These are phyloP conservation scores for Cicer cuneatum DNA, from an alignment of 306 rosid genomes.

Conservation along the genomic window DNA sequence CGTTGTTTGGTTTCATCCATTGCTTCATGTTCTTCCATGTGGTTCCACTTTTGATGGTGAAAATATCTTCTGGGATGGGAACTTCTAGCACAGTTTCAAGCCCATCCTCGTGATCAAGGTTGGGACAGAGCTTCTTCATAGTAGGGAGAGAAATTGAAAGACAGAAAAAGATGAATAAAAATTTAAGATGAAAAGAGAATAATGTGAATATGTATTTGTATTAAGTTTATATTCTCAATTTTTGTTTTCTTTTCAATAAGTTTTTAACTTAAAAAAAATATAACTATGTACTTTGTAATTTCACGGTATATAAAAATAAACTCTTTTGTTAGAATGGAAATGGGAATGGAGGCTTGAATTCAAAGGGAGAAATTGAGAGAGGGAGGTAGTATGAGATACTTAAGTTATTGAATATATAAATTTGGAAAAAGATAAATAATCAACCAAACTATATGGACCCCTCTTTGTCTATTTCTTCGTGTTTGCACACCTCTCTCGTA, in stretches of 20 bases:
- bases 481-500: conserved; percentile 69
- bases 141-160: not conserved
- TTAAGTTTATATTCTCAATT: no score
- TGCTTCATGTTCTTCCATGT: conserved; percentile 80
- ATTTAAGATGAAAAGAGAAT: not conserved
- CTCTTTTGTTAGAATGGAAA: no score
- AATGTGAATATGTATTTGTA: not conserved
- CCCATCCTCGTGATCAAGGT: conserved; percentile 75
- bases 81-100: conserved; percentile 95
- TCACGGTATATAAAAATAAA: no score
- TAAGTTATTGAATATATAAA: conserved; percentile 30
- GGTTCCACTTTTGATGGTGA: conserved; percentile 49
- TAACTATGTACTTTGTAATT: no score
- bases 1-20: conserved; percentile 69
- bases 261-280: no score
- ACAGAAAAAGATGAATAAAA: not conserved
- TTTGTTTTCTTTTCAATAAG: no score
- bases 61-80: conserved; percentile 89
- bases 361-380: no score
- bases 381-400: conserved; percentile 24
- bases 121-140: conserved; percentile 92
- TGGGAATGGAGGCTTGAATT: no score
- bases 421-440: conserved; percentile 46
- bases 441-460: conserved; percentile 58
- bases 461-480: conserved; percentile 70